Percentiles rank a stretch among this genome's conserved stretches.
Conservation (phyloP, 1,139 yeast genomes). For the Pneumocystis wakefieldiae region DNA sequence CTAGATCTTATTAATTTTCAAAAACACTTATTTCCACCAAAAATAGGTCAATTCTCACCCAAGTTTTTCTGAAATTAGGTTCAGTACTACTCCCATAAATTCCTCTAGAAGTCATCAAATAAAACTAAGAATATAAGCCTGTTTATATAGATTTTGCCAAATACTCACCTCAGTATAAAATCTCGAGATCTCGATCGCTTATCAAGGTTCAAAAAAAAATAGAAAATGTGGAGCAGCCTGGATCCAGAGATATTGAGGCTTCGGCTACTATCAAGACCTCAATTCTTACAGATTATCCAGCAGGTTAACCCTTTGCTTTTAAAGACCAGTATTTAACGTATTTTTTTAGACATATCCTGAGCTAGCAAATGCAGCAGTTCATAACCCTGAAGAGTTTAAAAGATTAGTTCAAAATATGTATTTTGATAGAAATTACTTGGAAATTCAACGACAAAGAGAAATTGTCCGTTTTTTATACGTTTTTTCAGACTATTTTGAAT, state of each 20-base stretch:
- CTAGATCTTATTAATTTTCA: conserved; percentile 2
- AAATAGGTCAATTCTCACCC: not conserved
- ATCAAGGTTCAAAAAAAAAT: not conserved
- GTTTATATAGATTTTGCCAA: no score
- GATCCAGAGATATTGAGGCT: conserved; percentile 24
- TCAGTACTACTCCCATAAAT: not conserved
- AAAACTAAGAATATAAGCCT: no score
- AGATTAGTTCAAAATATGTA: conserved; percentile 24
- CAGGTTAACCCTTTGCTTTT: not conserved
- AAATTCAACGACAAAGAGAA: conserved; percentile 1
- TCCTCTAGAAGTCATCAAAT: not conserved
- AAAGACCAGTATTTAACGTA: not conserved
- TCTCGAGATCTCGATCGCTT: no score
- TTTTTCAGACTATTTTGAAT: not conserved
- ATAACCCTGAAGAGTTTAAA: conserved; percentile 41
- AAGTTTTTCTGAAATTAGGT: not conserved
- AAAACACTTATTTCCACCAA: not conserved
- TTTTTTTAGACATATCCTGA: conserved; percentile 21
- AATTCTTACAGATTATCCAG: conserved; percentile 3
- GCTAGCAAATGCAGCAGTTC: conserved; percentile 26
- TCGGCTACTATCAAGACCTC: conserved; percentile 19
- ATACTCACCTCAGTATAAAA: no score
- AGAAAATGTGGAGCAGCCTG: not conserved
- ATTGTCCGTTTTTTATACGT: not conserved
- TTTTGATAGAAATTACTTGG: not conserved